Percentiles rank a stretch among this genome's conserved stretches.
phyloP scores from a whole-genome alignment of 2,329 filamentous ascomycete species.

The Microascus cirrosus region DNA sequence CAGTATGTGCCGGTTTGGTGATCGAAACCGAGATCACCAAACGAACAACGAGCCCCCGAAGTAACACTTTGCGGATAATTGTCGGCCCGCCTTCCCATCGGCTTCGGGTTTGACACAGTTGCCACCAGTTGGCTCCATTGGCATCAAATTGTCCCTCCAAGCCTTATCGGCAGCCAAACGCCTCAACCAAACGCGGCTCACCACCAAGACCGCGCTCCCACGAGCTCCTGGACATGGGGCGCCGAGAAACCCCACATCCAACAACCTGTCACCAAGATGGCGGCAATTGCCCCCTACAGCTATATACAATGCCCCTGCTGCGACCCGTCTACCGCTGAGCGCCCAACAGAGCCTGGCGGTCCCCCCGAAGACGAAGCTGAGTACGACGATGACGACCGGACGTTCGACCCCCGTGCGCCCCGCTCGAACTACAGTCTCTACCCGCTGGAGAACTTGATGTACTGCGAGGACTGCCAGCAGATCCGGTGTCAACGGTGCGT shows the following conservation, averaged over 20 bases:
- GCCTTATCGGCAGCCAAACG: background rate
- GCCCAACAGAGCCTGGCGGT: conserved; percentile 15
- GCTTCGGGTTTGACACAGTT: too few species aligned
- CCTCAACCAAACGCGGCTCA: background rate
- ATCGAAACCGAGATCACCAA: too few species aligned
- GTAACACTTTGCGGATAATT: too few species aligned
- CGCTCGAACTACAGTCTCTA: conserved; percentile 88
- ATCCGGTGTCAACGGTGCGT: conserved; percentile 90
- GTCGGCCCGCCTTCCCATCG: too few species aligned
- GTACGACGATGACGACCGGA: conserved; percentile 60
- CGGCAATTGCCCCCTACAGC: conserved; percentile 36
- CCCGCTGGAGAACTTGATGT: conserved; percentile 85
- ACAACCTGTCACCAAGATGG: background rate
- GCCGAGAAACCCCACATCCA: background rate
- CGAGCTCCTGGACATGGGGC: background rate
- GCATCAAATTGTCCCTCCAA: background rate
- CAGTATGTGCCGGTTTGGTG: too few species aligned
- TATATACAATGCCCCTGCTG: conserved; percentile 59
- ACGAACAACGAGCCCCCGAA: too few species aligned
- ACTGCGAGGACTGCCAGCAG: conserved; percentile 95
- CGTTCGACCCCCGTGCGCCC: conserved; percentile 76
- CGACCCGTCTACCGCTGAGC: conserved; percentile 24
- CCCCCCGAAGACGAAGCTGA: conserved; percentile 17
- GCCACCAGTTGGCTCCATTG: too few species aligned
- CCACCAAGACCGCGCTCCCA: background rate